Base-by-base conservation (phyloP, 768 basidiomycete genomes). In the Termitomyces sp. region DNA sequence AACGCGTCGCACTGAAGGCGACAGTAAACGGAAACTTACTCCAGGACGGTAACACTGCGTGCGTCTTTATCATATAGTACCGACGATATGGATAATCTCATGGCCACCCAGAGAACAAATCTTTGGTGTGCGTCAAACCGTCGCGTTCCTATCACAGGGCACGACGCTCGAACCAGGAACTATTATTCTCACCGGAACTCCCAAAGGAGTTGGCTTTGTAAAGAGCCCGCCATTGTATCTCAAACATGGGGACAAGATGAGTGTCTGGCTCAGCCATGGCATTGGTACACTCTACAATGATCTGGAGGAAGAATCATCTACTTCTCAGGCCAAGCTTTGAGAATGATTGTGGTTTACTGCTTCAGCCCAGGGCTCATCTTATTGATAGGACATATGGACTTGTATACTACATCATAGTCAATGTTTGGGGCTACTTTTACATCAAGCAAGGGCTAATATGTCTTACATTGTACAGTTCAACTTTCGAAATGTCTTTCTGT, bases 41-140 rank as follows among this genome's bases (percentile, higher is more conserved):
- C 28, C 92, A 95, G 68, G 78, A 91, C 58, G 89, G 92, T 5
- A 87, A 71, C 38, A 90, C 90, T n/a, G 75, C 83, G 90, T 90
- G 68, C 51, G 85, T 73, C 14, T 14, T 11, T 14, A 26, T 42
- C 53, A 10, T 24, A 45, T n/a, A 24, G 7, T 26, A 17, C 10
- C 24, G 15, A 11, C 14, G 26, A 24, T n/a, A n/a, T 45, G 8
- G 35, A 19, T 19, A 11, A 11, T 49, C 42, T 38, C 11, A 38
- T 45, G 12, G 28, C 22, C 24, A 38, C 42, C 7, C 64, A 93
- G 91, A 48, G 80, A 88, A 58, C 87, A 92, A 64, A 87, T 95
- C 54, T 95, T 93, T 75, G 82, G 70, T 59, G 82, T 93, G 34
- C 82, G 83, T 44, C 79, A 87, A 65, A 90, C 90, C 1, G 75